A percentile compares a stretch with the other conserved stretches of the same genome.
Conservation (phyloP, 2,329 filamentous ascomycete species). For the Penicillium sp. region DNA sequence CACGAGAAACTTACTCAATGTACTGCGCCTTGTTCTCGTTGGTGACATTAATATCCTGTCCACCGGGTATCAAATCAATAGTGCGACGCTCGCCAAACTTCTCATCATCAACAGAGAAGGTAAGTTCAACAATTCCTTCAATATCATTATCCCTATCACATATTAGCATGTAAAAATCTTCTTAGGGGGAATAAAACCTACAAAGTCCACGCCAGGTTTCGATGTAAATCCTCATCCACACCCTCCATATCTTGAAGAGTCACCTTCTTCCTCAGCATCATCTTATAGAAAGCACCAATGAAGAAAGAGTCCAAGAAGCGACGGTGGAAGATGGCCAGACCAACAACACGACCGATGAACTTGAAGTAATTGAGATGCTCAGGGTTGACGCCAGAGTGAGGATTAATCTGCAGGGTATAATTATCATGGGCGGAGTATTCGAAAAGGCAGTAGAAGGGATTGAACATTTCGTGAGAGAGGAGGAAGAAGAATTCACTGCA, state of each 20-base stretch:
- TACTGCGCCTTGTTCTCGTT: conserved; percentile 99
- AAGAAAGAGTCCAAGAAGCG: conserved; percentile 99
- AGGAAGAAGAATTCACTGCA: conserved; percentile 97
- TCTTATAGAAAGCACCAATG: conserved; percentile 98
- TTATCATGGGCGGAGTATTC: conserved; percentile 99
- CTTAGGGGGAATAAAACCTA: conserved; percentile 40
- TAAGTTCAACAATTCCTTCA: conserved; percentile 89
- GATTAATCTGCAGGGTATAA: conserved; percentile 99
- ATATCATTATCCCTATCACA: conserved; percentile 81
- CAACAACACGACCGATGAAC: conserved; percentile 97
- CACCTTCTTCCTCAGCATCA: conserved; percentile 94
- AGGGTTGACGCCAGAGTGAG: conserved; percentile 97
- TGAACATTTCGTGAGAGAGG: conserved; percentile 99
- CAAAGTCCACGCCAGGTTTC: conserved; percentile 95
- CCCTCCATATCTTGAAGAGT: conserved; percentile 96
- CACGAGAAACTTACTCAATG: conserved; percentile 70
- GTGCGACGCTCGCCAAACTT: conserved; percentile 93
- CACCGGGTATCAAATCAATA: conserved; percentile 89
- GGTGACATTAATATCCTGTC: conserved; percentile 90
- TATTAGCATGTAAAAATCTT: not conserved
- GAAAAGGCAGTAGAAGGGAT: conserved; percentile 99
- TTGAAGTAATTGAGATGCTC: conserved; percentile 99
- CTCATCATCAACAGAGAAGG: conserved; percentile 96
- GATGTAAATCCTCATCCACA: conserved; percentile 96
- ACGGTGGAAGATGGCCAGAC: conserved; percentile 95